These are phyloP conservation scores for Magnusiomyces sp. DNA, from an alignment of 1,139 yeast genomes.

Conservation along the genomic window DNA sequence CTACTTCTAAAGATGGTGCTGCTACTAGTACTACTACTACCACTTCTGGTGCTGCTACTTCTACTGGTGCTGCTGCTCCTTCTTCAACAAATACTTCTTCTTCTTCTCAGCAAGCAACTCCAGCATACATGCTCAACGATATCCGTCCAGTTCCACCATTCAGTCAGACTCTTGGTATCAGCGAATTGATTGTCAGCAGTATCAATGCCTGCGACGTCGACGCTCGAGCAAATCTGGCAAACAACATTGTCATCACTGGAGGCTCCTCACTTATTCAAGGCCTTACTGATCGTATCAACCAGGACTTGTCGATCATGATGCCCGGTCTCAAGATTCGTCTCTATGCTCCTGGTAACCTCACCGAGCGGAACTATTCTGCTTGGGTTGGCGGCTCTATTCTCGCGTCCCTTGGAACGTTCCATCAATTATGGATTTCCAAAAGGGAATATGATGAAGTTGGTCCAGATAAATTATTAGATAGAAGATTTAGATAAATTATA, in stretches of 20 bases:
- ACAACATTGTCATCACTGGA: constrained; percentile 87
- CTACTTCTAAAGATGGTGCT: constrained; percentile 6
- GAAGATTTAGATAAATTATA: constrained; percentile 24
- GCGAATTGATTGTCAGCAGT: constrained; percentile 62
- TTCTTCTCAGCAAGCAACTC: constrained; percentile 7
- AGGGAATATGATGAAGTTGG: constrained; percentile 92
- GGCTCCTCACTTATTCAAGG: constrained; percentile 86
- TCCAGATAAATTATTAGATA: constrained; percentile 51
- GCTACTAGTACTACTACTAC: constrained; percentile 1
- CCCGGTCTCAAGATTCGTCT: constrained; percentile 91
- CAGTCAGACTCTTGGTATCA: constrained; percentile 42
- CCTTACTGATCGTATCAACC: constrained; percentile 67
- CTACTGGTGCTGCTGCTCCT: neutral
- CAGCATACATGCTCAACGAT: constrained; percentile 14
- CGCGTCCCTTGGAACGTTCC: constrained; percentile 91
- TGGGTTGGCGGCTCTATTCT: constrained; percentile 97
- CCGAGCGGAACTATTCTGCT: constrained; percentile 75
- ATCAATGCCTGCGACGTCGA: constrained; percentile 71
- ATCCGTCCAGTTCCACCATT: constrained; percentile 13
- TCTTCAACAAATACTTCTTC: neutral
- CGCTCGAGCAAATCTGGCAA: constrained; percentile 80
- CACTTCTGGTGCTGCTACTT: neutral
- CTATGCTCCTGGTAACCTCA: constrained; percentile 77
- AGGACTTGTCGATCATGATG: constrained; percentile 61
- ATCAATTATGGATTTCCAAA: constrained; percentile 92